Base-by-base conservation (phyloP, 2,329 filamentous ascomycete genomes). In the Cryphonectria carpinicola region DNA sequence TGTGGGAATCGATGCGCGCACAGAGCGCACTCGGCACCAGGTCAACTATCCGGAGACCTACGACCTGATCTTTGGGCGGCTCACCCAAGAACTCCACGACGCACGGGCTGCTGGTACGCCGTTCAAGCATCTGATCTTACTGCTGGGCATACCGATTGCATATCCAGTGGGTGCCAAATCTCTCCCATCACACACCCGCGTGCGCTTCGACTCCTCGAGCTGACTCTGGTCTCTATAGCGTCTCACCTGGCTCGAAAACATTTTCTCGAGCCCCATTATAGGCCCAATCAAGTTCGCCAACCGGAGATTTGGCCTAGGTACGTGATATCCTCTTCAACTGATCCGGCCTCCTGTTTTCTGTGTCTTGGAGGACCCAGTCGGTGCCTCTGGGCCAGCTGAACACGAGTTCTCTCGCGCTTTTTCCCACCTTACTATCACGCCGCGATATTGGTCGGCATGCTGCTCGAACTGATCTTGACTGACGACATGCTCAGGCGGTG, bases 1-100 rank as follows among this genome's bases (percentile, higher is more conserved):
- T 76, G 81, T 98, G 60, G 96, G 94, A 1, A 86, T 99, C 68
- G 96, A 99, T 79, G 97, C 95, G 73, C 90, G 96, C 71, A 98
- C 95, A n/a, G 71, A 86, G 87, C 92, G 95, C 35, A 98, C 95
- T 11, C 89, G 95, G 52, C 94, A 97, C 77, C 94, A 97, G 81
- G 90, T 98, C 81, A 98, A 98, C 83, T 98, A 97, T 76, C 92
- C 94, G 64, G 92, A 95, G 77, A 97, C 94, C 0, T 97, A 97
- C 77, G 90, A 97, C 68, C 82, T 92, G 61, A 89, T 98, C 32
- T 97, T 98, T 79, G 85, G 90, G 70, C 89, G 94, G 56, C 86
- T 95, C 43, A 87, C 91, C 73, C 82, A 86, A 56, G 80, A 98
- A 78, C 89, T 99, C 80, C 84, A 70, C 81, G 92, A 80, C 82